A percentile compares a stretch with the other conserved stretches of the same genome.
Conservation (phyloP, 2,329 filamentous ascomycete species). For the Dryadomyces sulphureus region DNA sequence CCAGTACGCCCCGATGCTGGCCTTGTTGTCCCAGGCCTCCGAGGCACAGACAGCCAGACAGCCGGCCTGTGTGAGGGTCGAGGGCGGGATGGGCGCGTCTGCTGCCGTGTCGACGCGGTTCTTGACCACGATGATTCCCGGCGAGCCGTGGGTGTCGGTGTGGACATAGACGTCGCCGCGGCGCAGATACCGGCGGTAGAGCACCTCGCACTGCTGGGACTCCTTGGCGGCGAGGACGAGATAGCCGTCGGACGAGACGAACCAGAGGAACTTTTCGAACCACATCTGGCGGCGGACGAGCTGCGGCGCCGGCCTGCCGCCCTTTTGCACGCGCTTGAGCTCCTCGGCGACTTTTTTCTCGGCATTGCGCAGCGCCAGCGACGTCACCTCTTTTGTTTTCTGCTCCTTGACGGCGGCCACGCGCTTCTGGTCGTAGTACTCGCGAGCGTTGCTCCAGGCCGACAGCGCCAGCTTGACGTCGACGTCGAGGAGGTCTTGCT, state of each 20-base stretch:
- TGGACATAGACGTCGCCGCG: constrained; percentile 89
- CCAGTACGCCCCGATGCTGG: constrained; percentile 94
- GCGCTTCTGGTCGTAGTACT: constrained; percentile 85
- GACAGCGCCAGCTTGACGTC: constrained; percentile 75
- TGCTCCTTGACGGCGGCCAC: constrained; percentile 73
- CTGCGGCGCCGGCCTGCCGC: constrained; percentile 71
- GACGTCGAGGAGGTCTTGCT: constrained; percentile 48
- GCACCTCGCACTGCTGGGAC: constrained; percentile 73
- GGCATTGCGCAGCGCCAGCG: constrained; percentile 72
- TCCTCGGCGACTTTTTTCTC: constrained; percentile 79
- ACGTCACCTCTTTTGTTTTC: constrained; percentile 69
- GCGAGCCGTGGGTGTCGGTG: constrained; percentile 72
- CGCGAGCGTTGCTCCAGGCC: constrained; percentile 77
- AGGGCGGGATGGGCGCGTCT: constrained; percentile 79
- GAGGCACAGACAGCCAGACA: constrained; percentile 73
- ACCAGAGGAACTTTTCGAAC: constrained; percentile 97
- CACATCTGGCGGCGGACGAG: constrained; percentile 74
- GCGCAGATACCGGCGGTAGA: constrained; percentile 76
- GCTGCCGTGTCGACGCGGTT: constrained; percentile 58
- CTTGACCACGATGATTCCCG: constrained; percentile 68
- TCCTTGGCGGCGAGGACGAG: constrained; percentile 83
- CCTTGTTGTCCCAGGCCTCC: constrained; percentile 90
- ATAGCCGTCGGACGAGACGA: constrained; percentile 90
- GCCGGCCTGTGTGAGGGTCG: constrained; percentile 82
- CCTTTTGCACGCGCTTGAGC: constrained; percentile 74